Evolutionary conservation across 192 early-diverging fungal species (phyloP).

Genomic region (Backusella luteola): DNA sequence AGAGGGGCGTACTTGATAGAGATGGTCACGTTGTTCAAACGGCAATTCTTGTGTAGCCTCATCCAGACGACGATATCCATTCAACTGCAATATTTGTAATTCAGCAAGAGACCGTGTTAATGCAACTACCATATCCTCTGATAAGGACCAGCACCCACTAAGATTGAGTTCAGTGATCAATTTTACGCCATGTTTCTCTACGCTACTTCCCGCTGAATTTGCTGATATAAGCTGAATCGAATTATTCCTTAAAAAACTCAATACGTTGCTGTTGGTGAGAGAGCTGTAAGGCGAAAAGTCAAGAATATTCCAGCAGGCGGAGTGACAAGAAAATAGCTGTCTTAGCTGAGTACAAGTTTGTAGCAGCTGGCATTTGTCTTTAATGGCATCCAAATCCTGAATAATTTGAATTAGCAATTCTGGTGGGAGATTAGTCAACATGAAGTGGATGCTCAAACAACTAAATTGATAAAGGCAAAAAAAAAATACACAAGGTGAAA

Average conservation of each 20-base stretch:
- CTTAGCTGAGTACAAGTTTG: conserved; percentile 15
- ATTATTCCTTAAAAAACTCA: conserved; percentile 15
- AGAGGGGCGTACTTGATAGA: conserved; percentile 20
- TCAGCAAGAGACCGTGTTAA: background rate
- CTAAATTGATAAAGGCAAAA: background rate
- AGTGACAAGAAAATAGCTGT: conserved; percentile 9
- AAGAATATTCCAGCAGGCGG: conserved; percentile 23
- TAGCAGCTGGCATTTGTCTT: conserved; percentile 23
- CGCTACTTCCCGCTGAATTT: background rate
- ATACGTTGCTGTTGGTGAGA: conserved; percentile 9
- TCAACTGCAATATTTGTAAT: conserved; percentile 10
- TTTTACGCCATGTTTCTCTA: background rate
- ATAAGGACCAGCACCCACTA: conserved; percentile 3
- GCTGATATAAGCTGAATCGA: conserved; percentile 14
- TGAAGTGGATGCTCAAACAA: background rate
- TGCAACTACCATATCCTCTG: conserved; percentile 14
- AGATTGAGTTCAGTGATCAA: conserved; percentile 2
- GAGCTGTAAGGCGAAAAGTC: conserved; percentile 20
- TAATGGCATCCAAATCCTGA: background rate
- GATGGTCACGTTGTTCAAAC: conserved; percentile 18
- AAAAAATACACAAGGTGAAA: background rate
- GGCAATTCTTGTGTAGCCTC: background rate
- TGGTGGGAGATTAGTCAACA: conserved; percentile 14
- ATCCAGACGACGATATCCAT: conserved; percentile 11
- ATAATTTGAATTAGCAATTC: conserved; percentile 27